Base-by-base conservation (phyloP, 768 basidiomycete species). In the Auricularia sp. region DNA sequence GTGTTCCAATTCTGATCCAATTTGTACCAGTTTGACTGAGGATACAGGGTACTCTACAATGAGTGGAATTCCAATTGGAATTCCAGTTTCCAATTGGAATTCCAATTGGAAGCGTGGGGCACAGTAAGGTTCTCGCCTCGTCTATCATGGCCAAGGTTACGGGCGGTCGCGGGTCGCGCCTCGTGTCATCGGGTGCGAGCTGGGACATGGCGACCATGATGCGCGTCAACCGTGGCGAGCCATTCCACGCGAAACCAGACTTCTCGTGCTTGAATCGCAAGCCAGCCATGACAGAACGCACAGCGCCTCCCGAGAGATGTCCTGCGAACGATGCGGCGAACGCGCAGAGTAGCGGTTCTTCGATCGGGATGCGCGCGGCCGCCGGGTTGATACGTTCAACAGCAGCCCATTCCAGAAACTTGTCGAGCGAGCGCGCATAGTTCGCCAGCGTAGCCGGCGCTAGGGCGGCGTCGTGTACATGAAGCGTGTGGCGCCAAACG, bases 111-210 rank as follows among this genome's bases (percentile, higher is more conserved):
- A 29, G 29, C 1, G 29, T 29, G 29, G 29, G 29, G 29, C 2
- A 29, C 29, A 29, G 29, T 29, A 29, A 29, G 29, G 29, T 29
- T 29, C 29, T 29, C 29, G 69, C 66, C 1, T 44, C 65, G 47
- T 51, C 47, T 0, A 79, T 68, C 76, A 79, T 77, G 0, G 62
- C 47, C 0, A 78, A 34, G 0, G 77, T 76, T n/a, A 78, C 69
- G 2, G 76, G 78, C 1, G 77, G 77, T 0, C 75, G 69, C 1
- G 14, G 16, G 6, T 51, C 16, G 10, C 47, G 47, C 21, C 18
- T 51, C 16, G 47, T 18, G 6, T 8, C 8, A 1, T 8, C 11
- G 5, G 47, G 47, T 6, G 47, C 21, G 6, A 21, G 6, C 47
- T 16, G 14, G 6, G 11, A 6, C 11, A 51, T 2, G 6, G 47